phyloP scores from a whole-genome alignment of 2,329 filamentous ascomycete species.

The Neurospora sp. region DNA sequence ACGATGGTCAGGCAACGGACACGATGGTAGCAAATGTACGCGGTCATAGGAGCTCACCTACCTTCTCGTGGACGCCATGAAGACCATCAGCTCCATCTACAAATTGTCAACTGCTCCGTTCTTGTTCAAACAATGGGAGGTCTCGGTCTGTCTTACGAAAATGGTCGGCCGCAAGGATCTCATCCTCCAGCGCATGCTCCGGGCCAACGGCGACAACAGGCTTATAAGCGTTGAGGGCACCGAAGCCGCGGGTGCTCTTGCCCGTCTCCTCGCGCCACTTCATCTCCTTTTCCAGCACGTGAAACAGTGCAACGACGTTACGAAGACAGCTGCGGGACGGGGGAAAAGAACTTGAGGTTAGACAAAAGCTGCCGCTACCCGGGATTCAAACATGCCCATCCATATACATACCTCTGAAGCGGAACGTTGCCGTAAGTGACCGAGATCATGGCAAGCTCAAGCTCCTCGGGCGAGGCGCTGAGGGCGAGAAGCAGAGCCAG shows the following conservation, averaged over 20 bases:
- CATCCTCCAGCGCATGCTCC: constrained; percentile 74
- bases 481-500: constrained; percentile 81
- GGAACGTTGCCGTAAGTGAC: constrained; percentile 92
- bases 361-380: background rate
- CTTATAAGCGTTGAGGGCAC: constrained; percentile 59
- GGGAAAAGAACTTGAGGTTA: background rate
- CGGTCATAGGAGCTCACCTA: constrained; percentile 20
- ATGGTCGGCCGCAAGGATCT: constrained; percentile 70
- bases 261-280: constrained; percentile 68
- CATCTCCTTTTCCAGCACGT: constrained; percentile 82
- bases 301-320: constrained; percentile 84
- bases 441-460: constrained; percentile 77
- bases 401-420: constrained; percentile 55
- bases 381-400: background rate
- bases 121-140: background rate
- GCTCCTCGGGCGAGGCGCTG: constrained; percentile 68
- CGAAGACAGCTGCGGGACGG: constrained; percentile 56
- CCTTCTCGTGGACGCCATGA: constrained; percentile 59
- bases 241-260: constrained; percentile 57
- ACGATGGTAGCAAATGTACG: background rate
- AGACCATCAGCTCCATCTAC: constrained; percentile 67
- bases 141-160: constrained; percentile 55
- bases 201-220: constrained; percentile 82
- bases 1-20: constrained; percentile 3
- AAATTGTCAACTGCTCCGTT: constrained; percentile 5